phyloP scores from a whole-genome alignment of 2,329 filamentous ascomycete species.

The Colletotrichum spaethianum region DNA sequence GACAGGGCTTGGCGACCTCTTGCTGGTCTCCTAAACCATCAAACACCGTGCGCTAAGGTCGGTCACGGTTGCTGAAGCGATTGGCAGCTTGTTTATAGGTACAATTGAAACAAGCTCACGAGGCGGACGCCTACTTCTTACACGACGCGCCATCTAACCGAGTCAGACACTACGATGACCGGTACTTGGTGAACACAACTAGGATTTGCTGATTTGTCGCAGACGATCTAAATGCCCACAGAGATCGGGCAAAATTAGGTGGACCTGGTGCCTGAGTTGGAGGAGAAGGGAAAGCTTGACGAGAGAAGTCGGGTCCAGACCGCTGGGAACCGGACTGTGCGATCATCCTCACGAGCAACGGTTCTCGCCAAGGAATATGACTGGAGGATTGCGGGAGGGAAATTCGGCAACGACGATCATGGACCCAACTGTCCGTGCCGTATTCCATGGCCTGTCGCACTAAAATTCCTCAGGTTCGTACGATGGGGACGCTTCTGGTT shows the following conservation, averaged over 20 bases:
- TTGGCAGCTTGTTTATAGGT: constrained; percentile 9
- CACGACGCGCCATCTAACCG: neutral
- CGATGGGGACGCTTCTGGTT: neutral
- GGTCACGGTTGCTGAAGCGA: constrained; percentile 30
- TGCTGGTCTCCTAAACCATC: neutral
- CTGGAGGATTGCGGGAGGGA: neutral
- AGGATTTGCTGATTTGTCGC: neutral
- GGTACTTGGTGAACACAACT: neutral
- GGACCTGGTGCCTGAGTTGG: constrained; percentile 9
- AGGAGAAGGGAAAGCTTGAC: constrained; percentile 10
- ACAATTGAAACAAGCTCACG: constrained; percentile 20
- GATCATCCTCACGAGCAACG: neutral
- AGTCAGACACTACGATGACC: neutral
- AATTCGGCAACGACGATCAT: constrained; percentile 4
- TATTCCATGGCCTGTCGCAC: too few species aligned
- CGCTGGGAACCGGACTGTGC: constrained; percentile 1
- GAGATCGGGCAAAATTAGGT: neutral
- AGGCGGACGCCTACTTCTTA: constrained; percentile 1
- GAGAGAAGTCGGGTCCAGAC: constrained; percentile 7
- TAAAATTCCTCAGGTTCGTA: neutral
- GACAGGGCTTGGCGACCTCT: constrained; percentile 24
- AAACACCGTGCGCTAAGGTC: neutral
- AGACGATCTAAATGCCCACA: neutral
- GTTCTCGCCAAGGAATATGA: constrained; percentile 29
- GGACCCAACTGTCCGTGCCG: neutral